Evolutionary conservation across 2,329 filamentous ascomycete genomes (phyloP).

Genomic region (Rhynchosporium graminicola): DNA sequence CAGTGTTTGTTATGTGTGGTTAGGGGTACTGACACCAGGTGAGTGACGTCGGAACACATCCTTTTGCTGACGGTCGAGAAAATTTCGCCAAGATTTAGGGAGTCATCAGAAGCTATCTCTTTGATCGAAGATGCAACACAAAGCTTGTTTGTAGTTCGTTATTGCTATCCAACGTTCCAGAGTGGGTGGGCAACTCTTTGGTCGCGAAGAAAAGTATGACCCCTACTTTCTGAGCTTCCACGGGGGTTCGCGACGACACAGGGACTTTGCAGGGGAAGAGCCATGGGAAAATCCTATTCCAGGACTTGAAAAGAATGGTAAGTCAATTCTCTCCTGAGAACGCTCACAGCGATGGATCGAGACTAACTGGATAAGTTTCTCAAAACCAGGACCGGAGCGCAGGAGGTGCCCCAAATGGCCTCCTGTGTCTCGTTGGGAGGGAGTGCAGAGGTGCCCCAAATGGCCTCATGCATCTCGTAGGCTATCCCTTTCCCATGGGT

Average conservation of each 20-base stretch:
- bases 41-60: constrained; percentile 7
- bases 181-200: neutral
- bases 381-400: neutral
- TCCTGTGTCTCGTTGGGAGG: constrained; percentile 1
- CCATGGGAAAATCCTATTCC: neutral
- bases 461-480: neutral
- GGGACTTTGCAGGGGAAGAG: neutral
- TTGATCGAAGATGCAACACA: constrained; percentile 6
- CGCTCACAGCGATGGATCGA: neutral
- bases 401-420: constrained; percentile 9
- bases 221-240: neutral
- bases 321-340: neutral
- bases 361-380: neutral
- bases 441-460: constrained; percentile 1
- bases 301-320: neutral
- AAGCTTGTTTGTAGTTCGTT: constrained; percentile 7
- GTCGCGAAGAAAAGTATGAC: neutral
- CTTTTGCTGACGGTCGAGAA: constrained; percentile 7
- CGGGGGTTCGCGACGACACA: neutral
- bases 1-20: neutral
- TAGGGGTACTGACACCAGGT: constrained; percentile 3
- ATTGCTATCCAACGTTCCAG: neutral
- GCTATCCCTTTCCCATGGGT: neutral
- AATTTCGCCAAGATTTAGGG: neutral
- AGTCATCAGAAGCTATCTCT: constrained; percentile 4